These are phyloP conservation scores for Xylaria longipes DNA, from an alignment of 495 filamentous ascomycete genomes.

Conservation along the genomic window DNA sequence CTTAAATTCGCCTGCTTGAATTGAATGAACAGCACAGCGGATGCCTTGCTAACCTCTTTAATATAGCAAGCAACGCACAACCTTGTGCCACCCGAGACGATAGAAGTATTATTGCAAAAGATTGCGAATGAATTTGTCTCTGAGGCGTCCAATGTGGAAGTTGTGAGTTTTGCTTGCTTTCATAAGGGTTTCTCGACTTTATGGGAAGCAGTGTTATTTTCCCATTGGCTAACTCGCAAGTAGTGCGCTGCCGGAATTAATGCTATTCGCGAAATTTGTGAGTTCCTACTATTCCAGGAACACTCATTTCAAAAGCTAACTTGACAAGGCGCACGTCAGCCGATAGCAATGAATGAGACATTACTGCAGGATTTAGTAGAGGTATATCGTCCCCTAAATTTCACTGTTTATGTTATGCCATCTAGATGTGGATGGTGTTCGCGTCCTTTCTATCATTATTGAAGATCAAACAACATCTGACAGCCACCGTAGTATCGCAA, in stretches of 20 bases:
- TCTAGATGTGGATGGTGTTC: neutral
- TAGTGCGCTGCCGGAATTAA: slow-evolving; percentile 87
- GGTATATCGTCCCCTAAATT: slow-evolving; percentile 5
- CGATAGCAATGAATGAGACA: slow-evolving; percentile 92
- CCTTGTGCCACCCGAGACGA: slow-evolving; percentile 88
- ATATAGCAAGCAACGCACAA: slow-evolving; percentile 78
- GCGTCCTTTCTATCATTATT: neutral
- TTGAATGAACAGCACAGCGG: neutral
- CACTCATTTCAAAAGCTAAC: slow-evolving; percentile 15
- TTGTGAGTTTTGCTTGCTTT: slow-evolving; percentile 43
- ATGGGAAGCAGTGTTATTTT: neutral
- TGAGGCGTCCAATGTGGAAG: slow-evolving; percentile 88
- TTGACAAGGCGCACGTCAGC: slow-evolving; percentile 68
- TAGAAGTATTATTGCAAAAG: slow-evolving; percentile 91
- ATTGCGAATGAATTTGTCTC: slow-evolving; percentile 98
- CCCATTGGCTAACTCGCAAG: slow-evolving; percentile 1
- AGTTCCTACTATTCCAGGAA: neutral
- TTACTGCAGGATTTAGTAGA: slow-evolving; percentile 94
- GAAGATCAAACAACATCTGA: neutral
- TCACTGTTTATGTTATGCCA: neutral
- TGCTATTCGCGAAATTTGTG: slow-evolving; percentile 89
- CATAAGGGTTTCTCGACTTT: neutral
- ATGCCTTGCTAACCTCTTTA: slow-evolving; percentile 1
- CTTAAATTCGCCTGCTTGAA: neutral
- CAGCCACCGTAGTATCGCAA: slow-evolving; percentile 71